These are phyloP conservation scores for Lentinus brumalis DNA, from an alignment of 768 basidiomycete genomes.

Conservation along the genomic window DNA sequence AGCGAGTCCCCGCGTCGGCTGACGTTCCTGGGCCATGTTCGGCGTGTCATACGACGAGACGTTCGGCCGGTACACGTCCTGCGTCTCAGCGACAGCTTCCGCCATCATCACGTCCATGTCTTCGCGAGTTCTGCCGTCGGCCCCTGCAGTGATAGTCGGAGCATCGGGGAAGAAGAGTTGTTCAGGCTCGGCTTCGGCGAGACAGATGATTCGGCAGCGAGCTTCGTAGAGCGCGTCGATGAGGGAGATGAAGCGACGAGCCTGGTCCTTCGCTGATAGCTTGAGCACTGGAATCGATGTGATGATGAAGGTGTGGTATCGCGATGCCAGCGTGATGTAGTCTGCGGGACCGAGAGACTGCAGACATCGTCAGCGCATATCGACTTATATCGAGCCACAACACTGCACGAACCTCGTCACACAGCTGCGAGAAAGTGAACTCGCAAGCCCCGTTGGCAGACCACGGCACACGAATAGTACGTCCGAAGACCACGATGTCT, in stretches of 20 bases:
- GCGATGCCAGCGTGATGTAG: constrained; percentile 54
- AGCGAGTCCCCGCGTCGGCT: constrained; percentile 30
- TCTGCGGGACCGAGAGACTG: constrained; percentile 57
- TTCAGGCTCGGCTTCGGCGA: constrained; percentile 43
- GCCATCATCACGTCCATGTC: constrained; percentile 42
- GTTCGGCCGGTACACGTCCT: constrained; percentile 55
- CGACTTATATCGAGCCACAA: neutral
- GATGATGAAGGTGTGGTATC: constrained; percentile 51
- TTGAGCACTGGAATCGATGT: constrained; percentile 51
- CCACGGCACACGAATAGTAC: constrained; percentile 47
- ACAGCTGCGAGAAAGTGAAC: constrained; percentile 54
- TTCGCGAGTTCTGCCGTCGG: neutral
- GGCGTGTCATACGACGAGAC: constrained; percentile 52
- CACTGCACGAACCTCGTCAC: constrained; percentile 36
- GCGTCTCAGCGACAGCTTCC: constrained; percentile 53
- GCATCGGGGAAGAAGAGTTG: constrained; percentile 61
- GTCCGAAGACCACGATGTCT: constrained; percentile 50
- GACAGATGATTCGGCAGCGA: constrained; percentile 39
- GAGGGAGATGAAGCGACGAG: constrained; percentile 59
- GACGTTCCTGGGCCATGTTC: constrained; percentile 33
- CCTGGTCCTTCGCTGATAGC: constrained; percentile 58
- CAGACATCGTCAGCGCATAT: neutral
- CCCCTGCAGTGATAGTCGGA: constrained; percentile 6
- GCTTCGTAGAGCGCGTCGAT: constrained; percentile 61
- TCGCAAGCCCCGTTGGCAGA: constrained; percentile 40